phyloP scores from a whole-genome alignment of 331 rosid species.

The Pyracantha coccinea region DNA sequence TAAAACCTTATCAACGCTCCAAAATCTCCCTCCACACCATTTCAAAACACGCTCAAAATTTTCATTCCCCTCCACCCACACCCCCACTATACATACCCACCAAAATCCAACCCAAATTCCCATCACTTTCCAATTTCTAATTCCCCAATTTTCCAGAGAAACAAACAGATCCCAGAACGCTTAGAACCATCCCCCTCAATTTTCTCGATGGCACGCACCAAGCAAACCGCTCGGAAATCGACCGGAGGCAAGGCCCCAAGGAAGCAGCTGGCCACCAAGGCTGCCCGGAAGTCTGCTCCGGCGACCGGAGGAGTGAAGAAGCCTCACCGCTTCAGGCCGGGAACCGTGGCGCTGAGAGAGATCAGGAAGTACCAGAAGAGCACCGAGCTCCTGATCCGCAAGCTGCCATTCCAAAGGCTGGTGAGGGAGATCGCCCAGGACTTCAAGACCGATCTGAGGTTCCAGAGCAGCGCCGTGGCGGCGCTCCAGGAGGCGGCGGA shows the following conservation, averaged over 20 bases:
- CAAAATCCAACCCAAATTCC: not conserved
- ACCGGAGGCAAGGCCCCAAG: not conserved
- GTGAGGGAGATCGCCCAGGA: slow-evolving; percentile 1
- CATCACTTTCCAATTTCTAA: not conserved
- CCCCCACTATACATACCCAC: not conserved
- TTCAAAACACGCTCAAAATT: too few species aligned
- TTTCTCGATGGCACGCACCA: slow-evolving; percentile 48
- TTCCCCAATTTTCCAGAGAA: not conserved
- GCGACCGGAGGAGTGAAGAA: slow-evolving; percentile 66
- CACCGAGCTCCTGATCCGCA: not conserved
- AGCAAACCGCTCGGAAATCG: slow-evolving; percentile 56
- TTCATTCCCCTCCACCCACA: too few species aligned
- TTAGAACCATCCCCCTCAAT: too few species aligned
- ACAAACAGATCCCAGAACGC: not conserved
- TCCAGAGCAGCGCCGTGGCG: slow-evolving; percentile 3
- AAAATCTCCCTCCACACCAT: too few species aligned
- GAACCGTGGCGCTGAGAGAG: slow-evolving; percentile 41
- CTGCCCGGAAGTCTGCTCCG: slow-evolving; percentile 55
- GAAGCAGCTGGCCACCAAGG: slow-evolving; percentile 59
- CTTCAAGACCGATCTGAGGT: not conserved
- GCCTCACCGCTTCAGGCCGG: slow-evolving; percentile 55
- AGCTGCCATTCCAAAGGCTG: not conserved
- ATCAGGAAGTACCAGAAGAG: slow-evolving; percentile 5
- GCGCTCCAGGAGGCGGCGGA: slow-evolving; percentile 59
- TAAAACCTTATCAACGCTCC: too few species aligned